Percentiles rank a stretch among this genome's conserved stretches.
phyloP scores from a whole-genome alignment of 78 protist species.

The Abeoforma whisleri region DNA sequence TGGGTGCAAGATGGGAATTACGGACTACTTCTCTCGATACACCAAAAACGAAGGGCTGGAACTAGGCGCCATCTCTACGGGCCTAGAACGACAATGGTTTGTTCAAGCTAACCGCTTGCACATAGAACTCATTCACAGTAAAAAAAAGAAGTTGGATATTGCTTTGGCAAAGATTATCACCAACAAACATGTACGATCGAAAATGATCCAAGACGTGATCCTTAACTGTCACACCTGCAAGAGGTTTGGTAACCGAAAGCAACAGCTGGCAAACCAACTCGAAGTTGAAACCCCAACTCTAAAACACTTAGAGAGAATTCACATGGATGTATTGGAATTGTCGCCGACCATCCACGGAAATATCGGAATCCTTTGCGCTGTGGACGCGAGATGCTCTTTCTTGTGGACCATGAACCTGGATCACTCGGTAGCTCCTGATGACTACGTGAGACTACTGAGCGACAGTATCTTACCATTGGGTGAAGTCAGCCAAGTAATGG shows the following conservation, averaged over 20 bases:
- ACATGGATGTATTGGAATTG: not conserved
- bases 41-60: not conserved
- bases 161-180: too few relatives aligned
- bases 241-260: not conserved
- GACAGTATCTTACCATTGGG: not conserved
- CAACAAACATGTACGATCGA: not conserved
- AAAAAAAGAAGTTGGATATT: not conserved
- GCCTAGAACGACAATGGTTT: not conserved
- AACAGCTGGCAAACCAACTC: not conserved
- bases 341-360: not conserved
- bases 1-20: not conserved
- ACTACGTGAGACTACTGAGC: not conserved
- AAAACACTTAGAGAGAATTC: not conserved
- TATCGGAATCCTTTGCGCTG: not conserved
- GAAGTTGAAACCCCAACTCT: not conserved
- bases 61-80: not conserved
- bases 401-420: not conserved
- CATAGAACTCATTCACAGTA: not conserved
- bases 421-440: not conserved
- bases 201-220: not conserved
- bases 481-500: not conserved
- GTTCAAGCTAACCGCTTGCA: not conserved
- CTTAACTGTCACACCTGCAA: not conserved
- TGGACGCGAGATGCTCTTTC: not conserved
- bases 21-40: not conserved